A percentile compares a stretch with the other conserved stretches of the same genome.
Conservation (phyloP, 169 alveolate genomes). For the Plasmodium adleri region DNA sequence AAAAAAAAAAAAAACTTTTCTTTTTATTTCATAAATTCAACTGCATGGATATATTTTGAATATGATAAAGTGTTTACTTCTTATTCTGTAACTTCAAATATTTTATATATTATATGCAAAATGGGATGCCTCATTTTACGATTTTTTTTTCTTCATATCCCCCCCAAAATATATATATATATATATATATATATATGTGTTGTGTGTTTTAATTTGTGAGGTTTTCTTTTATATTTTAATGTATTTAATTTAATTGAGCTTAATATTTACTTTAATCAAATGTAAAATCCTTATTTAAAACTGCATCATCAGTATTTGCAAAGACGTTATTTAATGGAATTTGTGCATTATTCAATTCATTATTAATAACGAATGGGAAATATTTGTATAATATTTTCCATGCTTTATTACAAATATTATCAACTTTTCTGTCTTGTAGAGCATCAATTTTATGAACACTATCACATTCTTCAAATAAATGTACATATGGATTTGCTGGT, state of each 20-base stretch:
- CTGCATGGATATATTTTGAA: too few species aligned
- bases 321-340: constrained; percentile 58
- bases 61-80: too few species aligned
- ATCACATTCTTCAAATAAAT: constrained; percentile 88
- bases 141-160: too few species aligned
- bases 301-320: constrained; percentile 68
- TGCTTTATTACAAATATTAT: constrained; percentile 82
- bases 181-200: constrained; percentile 19
- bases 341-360: constrained; percentile 75
- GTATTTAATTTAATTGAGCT: neutral
- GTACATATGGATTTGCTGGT: constrained; percentile 90
- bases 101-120: too few species aligned
- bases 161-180: neutral
- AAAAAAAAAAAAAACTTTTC: too few species aligned
- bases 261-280: constrained; percentile 16
- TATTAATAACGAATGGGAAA: constrained; percentile 83
- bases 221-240: neutral
- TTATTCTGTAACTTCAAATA: too few species aligned
- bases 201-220: neutral
- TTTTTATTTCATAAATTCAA: too few species aligned
- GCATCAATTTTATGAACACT: constrained; percentile 83
- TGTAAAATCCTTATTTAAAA: constrained; percentile 65
- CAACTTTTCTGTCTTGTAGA: constrained; percentile 84
- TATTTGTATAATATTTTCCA: constrained; percentile 82
- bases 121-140: too few species aligned